Percentiles rank a stretch among this genome's conserved stretches.
phyloP scores from a whole-genome alignment of 345 rosid species.

The Dipteronia dyeriana region DNA sequence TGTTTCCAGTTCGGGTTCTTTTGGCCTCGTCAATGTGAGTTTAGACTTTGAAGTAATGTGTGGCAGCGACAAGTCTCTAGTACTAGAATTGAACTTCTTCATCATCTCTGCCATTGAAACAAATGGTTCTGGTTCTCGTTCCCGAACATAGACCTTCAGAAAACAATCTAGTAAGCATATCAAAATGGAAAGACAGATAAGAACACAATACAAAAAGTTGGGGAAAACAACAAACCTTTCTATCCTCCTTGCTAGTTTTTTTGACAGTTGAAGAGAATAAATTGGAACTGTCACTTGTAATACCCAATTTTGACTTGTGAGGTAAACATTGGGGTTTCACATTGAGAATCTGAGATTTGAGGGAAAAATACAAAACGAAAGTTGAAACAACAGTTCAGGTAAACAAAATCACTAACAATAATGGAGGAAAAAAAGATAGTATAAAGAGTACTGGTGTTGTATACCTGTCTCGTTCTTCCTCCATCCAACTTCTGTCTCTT shows the following conservation, averaged over 20 bases:
- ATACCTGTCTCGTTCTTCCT: constrained; percentile 88
- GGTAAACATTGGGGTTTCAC: constrained; percentile 65
- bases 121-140: constrained; percentile 59
- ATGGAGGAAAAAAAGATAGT: background rate
- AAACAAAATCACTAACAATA: background rate
- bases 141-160: constrained; percentile 60
- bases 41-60: constrained; percentile 45
- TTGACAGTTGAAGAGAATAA: constrained; percentile 43
- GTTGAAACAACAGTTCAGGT: background rate
- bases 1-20: constrained; percentile 93
- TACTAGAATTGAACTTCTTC: constrained; percentile 81
- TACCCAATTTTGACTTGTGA: constrained; percentile 84
- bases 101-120: constrained; percentile 83
- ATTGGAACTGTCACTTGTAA: constrained; percentile 44
- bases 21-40: constrained; percentile 87
- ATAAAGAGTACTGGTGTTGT: background rate
- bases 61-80: constrained; percentile 75
- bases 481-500: constrained; percentile 96
- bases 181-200: background rate
- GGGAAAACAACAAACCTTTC: constrained; percentile 63
- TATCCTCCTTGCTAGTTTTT: constrained; percentile 54
- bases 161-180: background rate
- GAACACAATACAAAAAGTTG: background rate
- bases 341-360: constrained; percentile 66
- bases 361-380: background rate